phyloP scores from a whole-genome alignment of 2,329 filamentous ascomycete genomes.

The Madurella mycetomatis region DNA sequence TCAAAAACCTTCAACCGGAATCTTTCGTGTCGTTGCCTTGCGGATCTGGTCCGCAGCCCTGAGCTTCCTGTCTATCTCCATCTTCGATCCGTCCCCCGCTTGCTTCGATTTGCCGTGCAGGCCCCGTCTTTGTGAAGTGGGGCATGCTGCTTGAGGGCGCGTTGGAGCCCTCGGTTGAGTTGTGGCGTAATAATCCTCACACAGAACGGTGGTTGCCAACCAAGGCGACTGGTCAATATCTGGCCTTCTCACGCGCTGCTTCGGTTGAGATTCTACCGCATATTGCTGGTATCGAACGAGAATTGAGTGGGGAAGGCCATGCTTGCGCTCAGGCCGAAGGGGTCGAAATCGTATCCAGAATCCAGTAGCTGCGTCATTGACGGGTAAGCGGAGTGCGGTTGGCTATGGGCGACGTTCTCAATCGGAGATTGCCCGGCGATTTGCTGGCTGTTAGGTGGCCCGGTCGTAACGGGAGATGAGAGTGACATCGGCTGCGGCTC shows the following conservation, averaged over 20 bases:
- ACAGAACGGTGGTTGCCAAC: background rate
- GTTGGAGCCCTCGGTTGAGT: too few relatives aligned
- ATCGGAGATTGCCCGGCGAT: conserved; percentile 32
- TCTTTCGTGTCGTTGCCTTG: conserved; percentile 11
- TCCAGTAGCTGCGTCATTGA: conserved; percentile 64
- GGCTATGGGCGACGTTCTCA: conserved; percentile 36
- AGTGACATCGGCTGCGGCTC: conserved; percentile 40
- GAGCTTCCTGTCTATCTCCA: background rate
- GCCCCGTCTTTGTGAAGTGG: too few relatives aligned
- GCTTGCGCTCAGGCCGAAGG: conserved; percentile 86
- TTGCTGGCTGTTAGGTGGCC: conserved; percentile 35
- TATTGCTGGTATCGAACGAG: conserved; percentile 62
- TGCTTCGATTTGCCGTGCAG: background rate
- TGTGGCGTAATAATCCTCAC: background rate
- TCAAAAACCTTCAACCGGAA: conserved; percentile 16
- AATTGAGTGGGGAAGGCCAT: conserved; percentile 92
- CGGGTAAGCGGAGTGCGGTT: conserved; percentile 61
- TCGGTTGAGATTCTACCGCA: conserved; percentile 30
- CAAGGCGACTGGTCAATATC: background rate
- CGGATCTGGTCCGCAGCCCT: background rate
- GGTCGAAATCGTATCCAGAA: conserved; percentile 85
- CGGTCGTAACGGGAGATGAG: conserved; percentile 36
- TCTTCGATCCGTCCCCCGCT: background rate
- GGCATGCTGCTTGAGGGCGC: too few relatives aligned
- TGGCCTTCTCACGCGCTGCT: background rate